phyloP scores from a whole-genome alignment of 2,329 filamentous ascomycete species.

The Sclerotinia spermophila region DNA sequence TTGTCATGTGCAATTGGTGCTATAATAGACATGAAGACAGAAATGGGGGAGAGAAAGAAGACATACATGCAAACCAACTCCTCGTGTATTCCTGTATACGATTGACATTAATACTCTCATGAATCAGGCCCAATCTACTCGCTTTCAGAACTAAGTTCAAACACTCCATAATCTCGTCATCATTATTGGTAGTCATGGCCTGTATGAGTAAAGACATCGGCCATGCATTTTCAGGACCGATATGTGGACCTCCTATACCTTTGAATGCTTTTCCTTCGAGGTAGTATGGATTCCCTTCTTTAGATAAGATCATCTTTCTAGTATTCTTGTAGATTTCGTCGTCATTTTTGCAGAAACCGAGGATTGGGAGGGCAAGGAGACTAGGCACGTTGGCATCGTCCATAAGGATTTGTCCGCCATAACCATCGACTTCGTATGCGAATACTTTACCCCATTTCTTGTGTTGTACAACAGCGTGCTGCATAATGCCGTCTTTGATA shows the following conservation, averaged over 20 bases:
- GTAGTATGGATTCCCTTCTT: conserved; percentile 74
- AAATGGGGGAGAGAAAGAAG: background rate
- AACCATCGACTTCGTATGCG: conserved; percentile 85
- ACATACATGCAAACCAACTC: conserved; percentile 83
- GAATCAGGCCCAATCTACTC: conserved; percentile 74
- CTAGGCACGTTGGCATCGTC: conserved; percentile 87
- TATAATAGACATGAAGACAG: background rate
- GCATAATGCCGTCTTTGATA: conserved; percentile 75
- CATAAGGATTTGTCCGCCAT: conserved; percentile 78
- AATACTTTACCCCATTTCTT: conserved; percentile 75
- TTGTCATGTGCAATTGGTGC: background rate
- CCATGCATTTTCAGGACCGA: conserved; percentile 90
- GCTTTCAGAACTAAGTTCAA: conserved; percentile 72
- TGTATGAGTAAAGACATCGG: conserved; percentile 93
- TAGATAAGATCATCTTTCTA: conserved; percentile 57
- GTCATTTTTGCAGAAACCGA: conserved; percentile 65
- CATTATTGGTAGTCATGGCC: conserved; percentile 81
- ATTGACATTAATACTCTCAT: conserved; percentile 89
- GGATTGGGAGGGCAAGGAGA: conserved; percentile 70
- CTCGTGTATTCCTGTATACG: conserved; percentile 65
- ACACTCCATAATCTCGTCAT: conserved; percentile 73
- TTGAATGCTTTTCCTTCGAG: conserved; percentile 71
- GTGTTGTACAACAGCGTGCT: conserved; percentile 77
- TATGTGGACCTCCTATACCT: conserved; percentile 76
- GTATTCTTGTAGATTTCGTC: conserved; percentile 84